Evolutionary conservation across 2,329 filamentous ascomycete species (phyloP), one percentile per base, ranked within the genome.

Genomic region (Westerdykella ornata): DNA sequence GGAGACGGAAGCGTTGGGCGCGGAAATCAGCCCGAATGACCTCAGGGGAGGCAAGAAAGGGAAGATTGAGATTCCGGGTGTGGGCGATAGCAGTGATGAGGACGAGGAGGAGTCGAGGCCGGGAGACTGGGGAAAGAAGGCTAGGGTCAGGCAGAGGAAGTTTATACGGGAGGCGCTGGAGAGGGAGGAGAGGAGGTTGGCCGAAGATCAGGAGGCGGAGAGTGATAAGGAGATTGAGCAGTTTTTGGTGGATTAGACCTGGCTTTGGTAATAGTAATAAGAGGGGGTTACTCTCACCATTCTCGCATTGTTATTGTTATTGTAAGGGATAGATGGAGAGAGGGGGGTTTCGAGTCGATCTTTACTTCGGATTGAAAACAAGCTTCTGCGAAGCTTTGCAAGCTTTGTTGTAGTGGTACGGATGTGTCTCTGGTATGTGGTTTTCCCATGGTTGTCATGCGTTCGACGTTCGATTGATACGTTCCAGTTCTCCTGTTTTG

Each of bases 221-320:
- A 79, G 83, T 45, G 82, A 87, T 62, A 83, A 84, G 67, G 83
- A 88, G 62, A 83, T 89, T 52, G 76, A 80, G 59, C 81, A 88
- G 65, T 79, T 83, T 54, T 64, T 88, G 62, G 73, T 77, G 53
- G 74, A 80, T 57, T 75, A 44, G 39, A 30, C 14, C 29, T 19
- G n/a, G n/a, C n/a, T n/a, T n/a, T n/a, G n/a, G 3, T 4, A 26
- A 9, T 26, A 2, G 22, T 15, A 18, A 20, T 28, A 33, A 33
- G 30, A 33, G 30, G 30, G 30, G 30, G 30, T 7, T 33, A 7
- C 8, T 14, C 9, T 33, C 36, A 40, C 17, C 37, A 43, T 42
- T 7, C 12, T 26, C 22, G 22, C 22, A 26, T 11, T 26, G 22
- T 7, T 26, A 26, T 26, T 8, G 22, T 26, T 26, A 26, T 26